Percentiles rank a stretch among this genome's conserved stretches.
phyloP scores from a whole-genome alignment of 179 eudicot species.

The Vitellaria paradoxa region DNA sequence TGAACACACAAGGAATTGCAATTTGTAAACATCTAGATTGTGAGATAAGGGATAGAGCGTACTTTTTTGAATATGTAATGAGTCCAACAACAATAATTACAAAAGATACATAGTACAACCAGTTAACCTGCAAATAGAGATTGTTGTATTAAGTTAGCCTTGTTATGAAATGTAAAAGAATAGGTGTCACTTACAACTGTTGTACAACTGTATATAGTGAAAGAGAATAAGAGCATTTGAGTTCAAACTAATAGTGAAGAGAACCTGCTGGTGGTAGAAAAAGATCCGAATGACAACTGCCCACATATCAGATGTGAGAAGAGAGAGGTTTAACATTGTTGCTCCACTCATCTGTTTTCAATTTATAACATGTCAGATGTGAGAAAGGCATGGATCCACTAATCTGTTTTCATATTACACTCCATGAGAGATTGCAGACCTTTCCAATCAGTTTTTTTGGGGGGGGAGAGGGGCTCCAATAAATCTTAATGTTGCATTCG shows the following conservation, averaged over 20 bases:
- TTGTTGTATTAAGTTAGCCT: constrained; percentile 6
- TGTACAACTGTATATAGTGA: neutral
- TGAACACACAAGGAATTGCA: too few species aligned
- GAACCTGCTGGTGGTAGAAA: constrained; percentile 77
- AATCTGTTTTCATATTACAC: too few species aligned
- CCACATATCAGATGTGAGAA: constrained; percentile 94
- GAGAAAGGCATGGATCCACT: too few species aligned
- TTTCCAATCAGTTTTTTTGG: too few species aligned
- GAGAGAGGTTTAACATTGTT: constrained; percentile 77
- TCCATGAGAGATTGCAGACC: too few species aligned
- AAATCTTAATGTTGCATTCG: too few species aligned
- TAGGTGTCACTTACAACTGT: neutral
- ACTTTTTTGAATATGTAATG: constrained; percentile 48
- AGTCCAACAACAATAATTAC: constrained; percentile 49
- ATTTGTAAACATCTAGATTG: too few species aligned
- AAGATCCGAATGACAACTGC: constrained; percentile 77
- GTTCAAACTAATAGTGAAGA: neutral
- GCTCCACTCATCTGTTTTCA: constrained; percentile 70
- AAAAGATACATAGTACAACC: constrained; percentile 64
- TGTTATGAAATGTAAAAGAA: neutral
- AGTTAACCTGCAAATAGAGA: constrained; percentile 53
- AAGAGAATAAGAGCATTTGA: too few species aligned
- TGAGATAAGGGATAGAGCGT: neutral
- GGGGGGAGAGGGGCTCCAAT: too few species aligned
- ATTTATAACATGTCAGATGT: too few species aligned